Conservation (phyloP, 2,329 filamentous ascomycete species). For the Malbranchea cinnamomea region DNA sequence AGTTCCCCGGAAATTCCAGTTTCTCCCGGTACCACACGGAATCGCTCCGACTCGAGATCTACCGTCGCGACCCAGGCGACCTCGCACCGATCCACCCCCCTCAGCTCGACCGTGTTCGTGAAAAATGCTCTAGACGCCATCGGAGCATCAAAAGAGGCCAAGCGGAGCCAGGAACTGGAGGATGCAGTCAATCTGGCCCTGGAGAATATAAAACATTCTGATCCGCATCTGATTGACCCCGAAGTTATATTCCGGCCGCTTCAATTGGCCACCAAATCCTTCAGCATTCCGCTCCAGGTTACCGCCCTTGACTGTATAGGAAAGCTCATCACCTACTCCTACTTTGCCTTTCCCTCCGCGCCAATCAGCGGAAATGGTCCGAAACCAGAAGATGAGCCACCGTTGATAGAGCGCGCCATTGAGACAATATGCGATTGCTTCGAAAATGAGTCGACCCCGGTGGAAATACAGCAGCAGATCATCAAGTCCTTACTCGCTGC, state of each 20-base stretch:
- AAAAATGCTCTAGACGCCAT: conserved; percentile 87
- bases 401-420: conserved; percentile 91
- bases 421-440: conserved; percentile 99
- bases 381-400: conserved; percentile 33
- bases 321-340: conserved; percentile 97
- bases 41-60: conserved; percentile 45
- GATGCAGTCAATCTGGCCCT: conserved; percentile 72
- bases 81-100: conserved; percentile 45
- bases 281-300: conserved; percentile 72
- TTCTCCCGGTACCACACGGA: conserved; percentile 2
- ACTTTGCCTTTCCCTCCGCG: conserved; percentile 62
- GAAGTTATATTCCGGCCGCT: conserved; percentile 85
- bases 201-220: conserved; percentile 70
- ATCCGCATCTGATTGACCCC: conserved; percentile 68
- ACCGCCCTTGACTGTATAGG: conserved; percentile 94
- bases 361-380: conserved; percentile 17
- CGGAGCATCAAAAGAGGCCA: conserved; percentile 77
- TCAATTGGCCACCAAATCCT: conserved; percentile 74
- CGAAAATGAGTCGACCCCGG: conserved; percentile 82
- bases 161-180: conserved; percentile 68
- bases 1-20: conserved; percentile 3
- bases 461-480: conserved; percentile 91
- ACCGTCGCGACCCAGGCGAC: conserved; percentile 38
- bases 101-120: conserved; percentile 93
- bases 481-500: conserved; percentile 93